A percentile compares a stretch with the other conserved stretches of the same genome.
Conservation (phyloP, 352 stramenopile genomes). For the Elongisporangium undulatum region DNA sequence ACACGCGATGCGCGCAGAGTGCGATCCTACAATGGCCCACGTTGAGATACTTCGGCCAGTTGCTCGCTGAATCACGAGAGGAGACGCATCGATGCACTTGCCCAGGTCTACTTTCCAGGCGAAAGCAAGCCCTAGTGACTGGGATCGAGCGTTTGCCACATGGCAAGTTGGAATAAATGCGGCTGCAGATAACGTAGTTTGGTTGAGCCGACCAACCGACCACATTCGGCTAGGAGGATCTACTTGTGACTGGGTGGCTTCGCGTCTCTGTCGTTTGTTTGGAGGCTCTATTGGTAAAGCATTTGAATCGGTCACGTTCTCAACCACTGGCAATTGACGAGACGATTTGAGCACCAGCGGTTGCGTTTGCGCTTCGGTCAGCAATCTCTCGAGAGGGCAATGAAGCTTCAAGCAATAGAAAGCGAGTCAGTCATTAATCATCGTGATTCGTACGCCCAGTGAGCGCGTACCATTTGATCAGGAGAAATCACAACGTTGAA, state of each 20-base stretch:
- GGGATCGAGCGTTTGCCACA: not conserved
- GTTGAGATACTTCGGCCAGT: slow-evolving; percentile 4
- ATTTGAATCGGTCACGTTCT: not conserved
- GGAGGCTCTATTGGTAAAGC: not conserved
- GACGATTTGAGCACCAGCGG: not conserved
- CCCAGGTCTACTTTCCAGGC: slow-evolving; percentile 31
- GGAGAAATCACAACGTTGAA: slow-evolving; percentile 11
- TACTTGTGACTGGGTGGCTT: not conserved
- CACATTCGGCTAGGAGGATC: not conserved
- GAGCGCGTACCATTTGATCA: slow-evolving; percentile 17
- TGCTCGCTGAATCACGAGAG: slow-evolving; percentile 30
- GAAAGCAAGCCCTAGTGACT: not conserved
- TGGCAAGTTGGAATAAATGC: not conserved
- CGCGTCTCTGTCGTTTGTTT: not conserved
- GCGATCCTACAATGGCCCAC: slow-evolving; percentile 42
- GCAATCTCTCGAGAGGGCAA: not conserved
- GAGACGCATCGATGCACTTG: slow-evolving; percentile 67
- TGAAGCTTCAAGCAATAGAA: not conserved
- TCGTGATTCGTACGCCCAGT: not conserved
- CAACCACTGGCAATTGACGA: not conserved
- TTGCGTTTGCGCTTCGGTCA: not conserved
- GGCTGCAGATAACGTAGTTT: not conserved
- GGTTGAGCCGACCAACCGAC: not conserved
- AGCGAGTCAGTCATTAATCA: not conserved
- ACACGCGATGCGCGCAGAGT: slow-evolving; percentile 39